Conservation (phyloP, 2,329 filamentous ascomycete genomes). For the Fusarium sacchari region DNA sequence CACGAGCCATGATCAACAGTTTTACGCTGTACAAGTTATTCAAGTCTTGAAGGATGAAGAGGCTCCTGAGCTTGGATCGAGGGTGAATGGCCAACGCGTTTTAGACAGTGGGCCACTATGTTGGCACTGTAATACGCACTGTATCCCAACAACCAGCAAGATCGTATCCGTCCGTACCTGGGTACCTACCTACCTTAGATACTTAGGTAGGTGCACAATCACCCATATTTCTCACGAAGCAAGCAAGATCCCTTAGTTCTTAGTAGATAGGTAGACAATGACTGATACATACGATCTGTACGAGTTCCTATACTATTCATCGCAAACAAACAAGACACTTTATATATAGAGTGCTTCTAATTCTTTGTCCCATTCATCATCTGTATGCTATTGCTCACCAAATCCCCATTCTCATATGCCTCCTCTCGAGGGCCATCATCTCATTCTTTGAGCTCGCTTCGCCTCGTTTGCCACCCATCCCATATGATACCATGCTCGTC, state of each 20-base stretch:
- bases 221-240: background rate
- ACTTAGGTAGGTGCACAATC: background rate
- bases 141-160: slow-evolving; percentile 8
- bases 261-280: background rate
- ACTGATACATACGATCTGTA: background rate
- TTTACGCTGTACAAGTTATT: background rate
- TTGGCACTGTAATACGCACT: slow-evolving; percentile 32
- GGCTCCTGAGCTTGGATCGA: slow-evolving; percentile 12
- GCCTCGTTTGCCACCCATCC: slow-evolving; percentile 7
- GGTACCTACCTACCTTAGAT: no score
- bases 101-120: slow-evolving; percentile 18
- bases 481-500: slow-evolving; percentile 13
- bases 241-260: no score
- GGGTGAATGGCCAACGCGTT: slow-evolving; percentile 35
- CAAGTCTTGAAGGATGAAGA: background rate
- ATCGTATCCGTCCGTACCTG: background rate
- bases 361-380: slow-evolving; percentile 40
- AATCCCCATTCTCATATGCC: slow-evolving; percentile 35
- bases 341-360: slow-evolving; percentile 24
- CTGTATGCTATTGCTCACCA: slow-evolving; percentile 42
- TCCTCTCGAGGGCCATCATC: slow-evolving; percentile 23
- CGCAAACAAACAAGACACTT: background rate
- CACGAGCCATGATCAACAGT: slow-evolving; percentile 37
- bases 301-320: background rate
- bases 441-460: slow-evolving; percentile 30